Evolutionary conservation across 2,329 filamentous ascomycete genomes (phyloP), one percentile per base, ranked within the genome.

Genomic region (Stachybotrys echinatus): DNA sequence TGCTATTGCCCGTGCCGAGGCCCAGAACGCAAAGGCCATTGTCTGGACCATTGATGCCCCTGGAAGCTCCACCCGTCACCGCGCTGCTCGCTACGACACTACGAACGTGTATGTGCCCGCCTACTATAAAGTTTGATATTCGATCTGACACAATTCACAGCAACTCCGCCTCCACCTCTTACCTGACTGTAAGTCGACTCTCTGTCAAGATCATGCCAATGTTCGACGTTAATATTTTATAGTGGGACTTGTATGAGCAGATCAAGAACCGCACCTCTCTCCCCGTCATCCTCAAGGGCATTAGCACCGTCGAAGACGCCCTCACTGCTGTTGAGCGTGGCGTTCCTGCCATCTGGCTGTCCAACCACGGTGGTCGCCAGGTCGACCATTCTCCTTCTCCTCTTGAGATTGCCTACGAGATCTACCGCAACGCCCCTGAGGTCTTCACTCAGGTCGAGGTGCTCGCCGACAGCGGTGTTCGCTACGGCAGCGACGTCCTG

Each of bases 281-380:
- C 8, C 67, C 66, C 8, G 61, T 71, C 48, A 65, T 70, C 34
- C 61, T 68, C 19, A 70, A 71, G 58, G 68, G 67, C 0, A 66
- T 71, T 23, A 60, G 63, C n/a, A 70, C 63, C 7, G 64, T 65
- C 3, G 68, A 70, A 8, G 68, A 72, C 49, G 70, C 67, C 2
- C 54, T 63, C 1, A 54, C 57, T 1, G 67, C 67, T 4, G 54
- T 68, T 2, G 57, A 66, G 48, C 58, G 63, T 37, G 64, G 65
- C 0, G 64, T 61, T 1, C 59, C 63, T n/a, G 68, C 59, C 22
- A 69, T 73, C 46, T 69, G 65, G 58, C 61, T 73, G 7, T 69
- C 64, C 34, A 73, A 74, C 57, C 70, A 73, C 54, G 70, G 70
- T 23, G 68, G 66, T 6, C 62, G 71, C n/a, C 69, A 73, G 52